These are phyloP conservation scores for Cytidiella melzeri DNA, from an alignment of 768 basidiomycete species.

Conservation along the genomic window DNA sequence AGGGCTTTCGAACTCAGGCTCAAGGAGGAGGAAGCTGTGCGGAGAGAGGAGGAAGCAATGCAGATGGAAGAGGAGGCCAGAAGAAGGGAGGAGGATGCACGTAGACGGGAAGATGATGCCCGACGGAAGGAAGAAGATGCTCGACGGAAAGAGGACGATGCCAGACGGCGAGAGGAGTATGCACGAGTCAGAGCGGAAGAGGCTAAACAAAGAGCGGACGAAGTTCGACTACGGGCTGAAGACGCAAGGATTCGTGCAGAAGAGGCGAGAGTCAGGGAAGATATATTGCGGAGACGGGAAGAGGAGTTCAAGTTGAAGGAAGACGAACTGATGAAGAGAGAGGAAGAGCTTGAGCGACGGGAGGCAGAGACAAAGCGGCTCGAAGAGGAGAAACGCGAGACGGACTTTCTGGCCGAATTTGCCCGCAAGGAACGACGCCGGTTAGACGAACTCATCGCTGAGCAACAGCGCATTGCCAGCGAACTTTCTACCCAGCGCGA, in stretches of 20 bases:
- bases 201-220: slow-evolving; percentile 15
- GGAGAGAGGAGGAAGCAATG: slow-evolving; percentile 20
- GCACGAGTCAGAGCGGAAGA: slow-evolving; percentile 25
- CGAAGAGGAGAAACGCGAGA: slow-evolving; percentile 14
- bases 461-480: slow-evolving; percentile 3
- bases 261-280: slow-evolving; percentile 16
- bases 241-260: slow-evolving; percentile 17
- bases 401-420: slow-evolving; percentile 2
- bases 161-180: slow-evolving; percentile 26
- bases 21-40: slow-evolving; percentile 28
- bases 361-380: slow-evolving; percentile 15
- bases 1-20: slow-evolving; percentile 19
- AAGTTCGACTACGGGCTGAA: slow-evolving; percentile 24
- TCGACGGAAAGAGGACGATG: slow-evolving; percentile 25
- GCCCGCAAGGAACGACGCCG: neutral
- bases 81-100: slow-evolving; percentile 31
- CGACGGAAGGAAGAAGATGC: slow-evolving; percentile 18
- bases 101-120: slow-evolving; percentile 21
- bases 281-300: slow-evolving; percentile 12
- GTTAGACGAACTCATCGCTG: slow-evolving; percentile 6
- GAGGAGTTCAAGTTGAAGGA: slow-evolving; percentile 8
- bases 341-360: slow-evolving; percentile 13
- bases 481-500: slow-evolving; percentile 22
- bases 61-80: slow-evolving; percentile 27
- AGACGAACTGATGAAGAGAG: slow-evolving; percentile 7